Evolutionary conservation across 2,329 filamentous ascomycete species (phyloP).

Genomic region (Myrmaecium sp.): DNA sequence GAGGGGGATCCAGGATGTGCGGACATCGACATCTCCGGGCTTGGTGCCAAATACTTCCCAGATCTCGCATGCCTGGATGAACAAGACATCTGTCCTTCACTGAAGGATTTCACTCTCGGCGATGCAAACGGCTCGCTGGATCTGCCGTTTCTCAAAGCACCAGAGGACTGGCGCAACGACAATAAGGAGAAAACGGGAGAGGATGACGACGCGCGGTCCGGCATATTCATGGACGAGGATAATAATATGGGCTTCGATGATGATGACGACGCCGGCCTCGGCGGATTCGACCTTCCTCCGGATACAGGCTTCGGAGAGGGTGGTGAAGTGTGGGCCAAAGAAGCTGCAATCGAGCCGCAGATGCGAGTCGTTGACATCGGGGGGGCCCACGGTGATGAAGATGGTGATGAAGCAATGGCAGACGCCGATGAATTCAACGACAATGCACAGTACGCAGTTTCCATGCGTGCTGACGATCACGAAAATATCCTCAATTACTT

Average conservation of each 20-base stretch:
- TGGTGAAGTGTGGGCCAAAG: constrained; percentile 85
- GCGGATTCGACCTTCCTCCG: constrained; percentile 38
- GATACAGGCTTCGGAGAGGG: constrained; percentile 87
- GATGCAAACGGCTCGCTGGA: constrained; percentile 72
- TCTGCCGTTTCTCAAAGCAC: constrained; percentile 78
- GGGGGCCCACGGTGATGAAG: constrained; percentile 37
- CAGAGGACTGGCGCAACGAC: constrained; percentile 68
- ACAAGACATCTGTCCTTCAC: constrained; percentile 83
- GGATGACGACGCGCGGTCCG: constrained; percentile 48
- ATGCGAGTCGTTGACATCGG: constrained; percentile 59
- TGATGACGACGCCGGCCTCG: constrained; percentile 53
- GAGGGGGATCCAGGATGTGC: too few species aligned
- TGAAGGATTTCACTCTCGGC: constrained; percentile 86
- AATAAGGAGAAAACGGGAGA: constrained; percentile 44
- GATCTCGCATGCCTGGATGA: constrained; percentile 60
- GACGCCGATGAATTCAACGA: constrained; percentile 43
- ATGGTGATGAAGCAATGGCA: constrained; percentile 24
- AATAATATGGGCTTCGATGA: constrained; percentile 70
- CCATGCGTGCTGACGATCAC: constrained; percentile 61
- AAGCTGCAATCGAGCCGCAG: constrained; percentile 74
- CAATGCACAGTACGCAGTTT: constrained; percentile 59
- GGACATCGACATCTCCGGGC: constrained; percentile 60
- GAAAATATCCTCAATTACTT: constrained; percentile 98
- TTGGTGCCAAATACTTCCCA: constrained; percentile 74
- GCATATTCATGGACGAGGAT: constrained; percentile 73